Evolutionary conservation across 805 yeast species (phyloP).

Genomic region (Starmerella bombicola): DNA sequence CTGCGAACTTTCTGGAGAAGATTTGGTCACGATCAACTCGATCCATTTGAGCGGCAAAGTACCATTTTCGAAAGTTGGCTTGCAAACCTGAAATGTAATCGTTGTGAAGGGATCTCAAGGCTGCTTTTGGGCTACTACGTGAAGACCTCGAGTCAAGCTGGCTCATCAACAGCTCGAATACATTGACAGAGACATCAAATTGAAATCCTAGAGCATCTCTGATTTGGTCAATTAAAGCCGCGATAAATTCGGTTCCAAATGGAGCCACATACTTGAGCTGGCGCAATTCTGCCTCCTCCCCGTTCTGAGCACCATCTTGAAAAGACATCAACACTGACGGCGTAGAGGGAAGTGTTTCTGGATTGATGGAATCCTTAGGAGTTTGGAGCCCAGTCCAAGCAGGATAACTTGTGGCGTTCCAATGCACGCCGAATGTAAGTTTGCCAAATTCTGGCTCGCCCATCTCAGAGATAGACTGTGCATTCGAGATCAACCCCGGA

Average conservation of each 20-base stretch:
- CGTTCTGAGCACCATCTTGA: neutral
- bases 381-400: conserved; percentile 61
- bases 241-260: conserved; percentile 36
- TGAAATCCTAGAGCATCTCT: conserved; percentile 56
- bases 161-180: conserved; percentile 52
- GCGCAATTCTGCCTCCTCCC: neutral
- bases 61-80: conserved; percentile 64
- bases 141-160: conserved; percentile 58
- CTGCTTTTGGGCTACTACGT: conserved; percentile 44
- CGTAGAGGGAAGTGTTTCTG: neutral
- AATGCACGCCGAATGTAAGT: conserved; percentile 21
- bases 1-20: neutral
- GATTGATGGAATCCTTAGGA: neutral
- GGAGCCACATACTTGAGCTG: conserved; percentile 14
- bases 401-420: conserved; percentile 56
- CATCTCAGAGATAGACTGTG: neutral
- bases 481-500: conserved; percentile 11
- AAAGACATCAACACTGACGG: neutral
- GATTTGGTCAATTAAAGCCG: conserved; percentile 41
- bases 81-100: conserved; percentile 64
- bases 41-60: conserved; percentile 61
- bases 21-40: conserved; percentile 27
- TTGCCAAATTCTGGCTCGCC: conserved; percentile 7
- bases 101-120: conserved; percentile 51
- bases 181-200: conserved; percentile 48